Evolutionary conservation across 73 alveolate genomes (phyloP).

Genomic region (Tetrahymena elliotti): DNA sequence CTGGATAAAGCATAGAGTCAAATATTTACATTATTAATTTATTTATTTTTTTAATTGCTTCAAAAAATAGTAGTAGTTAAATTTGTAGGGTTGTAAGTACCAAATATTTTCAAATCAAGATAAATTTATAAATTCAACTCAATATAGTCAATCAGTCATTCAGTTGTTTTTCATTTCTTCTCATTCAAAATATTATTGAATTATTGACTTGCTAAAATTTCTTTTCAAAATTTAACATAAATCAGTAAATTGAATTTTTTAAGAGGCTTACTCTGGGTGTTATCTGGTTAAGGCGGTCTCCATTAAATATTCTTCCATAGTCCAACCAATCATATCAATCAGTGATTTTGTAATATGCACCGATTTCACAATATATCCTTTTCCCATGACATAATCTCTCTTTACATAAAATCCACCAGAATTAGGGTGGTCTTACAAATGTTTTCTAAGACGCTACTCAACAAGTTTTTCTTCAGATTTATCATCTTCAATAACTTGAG

Average conservation of each 20-base stretch:
- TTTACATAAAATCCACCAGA: not conserved
- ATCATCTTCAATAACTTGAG: not conserved
- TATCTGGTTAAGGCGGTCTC: not conserved
- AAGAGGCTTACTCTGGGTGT: not conserved
- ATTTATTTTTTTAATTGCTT: no score
- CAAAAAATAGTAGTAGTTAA: not conserved
- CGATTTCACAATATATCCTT: not conserved
- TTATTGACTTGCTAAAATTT: no score
- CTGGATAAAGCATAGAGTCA: not conserved
- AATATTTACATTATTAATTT: no score
- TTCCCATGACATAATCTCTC: not conserved
- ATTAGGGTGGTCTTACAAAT: not conserved
- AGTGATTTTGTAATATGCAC: not conserved
- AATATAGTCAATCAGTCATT: no score
- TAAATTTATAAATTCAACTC: not conserved
- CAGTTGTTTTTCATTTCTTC: not conserved
- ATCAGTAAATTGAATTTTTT: not conserved
- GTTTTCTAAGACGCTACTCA: not conserved
- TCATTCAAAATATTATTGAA: no score
- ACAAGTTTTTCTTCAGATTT: not conserved
- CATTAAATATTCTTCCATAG: not conserved
- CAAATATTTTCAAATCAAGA: not conserved
- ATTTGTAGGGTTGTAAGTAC: not conserved
- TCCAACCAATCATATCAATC: not conserved
- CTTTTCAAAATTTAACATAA: not conserved